Evolutionary conservation across 208 protist species (phyloP).

Genomic region (Naegleria lovaniensis): DNA sequence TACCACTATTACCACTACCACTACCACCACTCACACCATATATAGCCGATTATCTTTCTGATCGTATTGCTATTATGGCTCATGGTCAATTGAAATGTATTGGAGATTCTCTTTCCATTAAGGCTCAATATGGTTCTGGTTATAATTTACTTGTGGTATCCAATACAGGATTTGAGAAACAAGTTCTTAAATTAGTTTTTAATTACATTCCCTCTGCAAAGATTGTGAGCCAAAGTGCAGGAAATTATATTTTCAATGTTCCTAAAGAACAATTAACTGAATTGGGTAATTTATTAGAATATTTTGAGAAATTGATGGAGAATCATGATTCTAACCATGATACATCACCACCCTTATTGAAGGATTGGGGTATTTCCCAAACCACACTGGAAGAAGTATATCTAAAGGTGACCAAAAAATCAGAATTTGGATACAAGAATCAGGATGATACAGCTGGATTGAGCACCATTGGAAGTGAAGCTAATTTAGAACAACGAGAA

Average conservation of each 20-base stretch:
- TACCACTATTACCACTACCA: too few species aligned
- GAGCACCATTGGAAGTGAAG: too few species aligned
- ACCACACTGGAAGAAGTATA: conserved; percentile 37
- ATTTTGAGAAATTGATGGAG: neutral
- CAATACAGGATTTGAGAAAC: neutral
- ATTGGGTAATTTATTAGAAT: neutral
- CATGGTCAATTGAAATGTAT: conserved; percentile 24
- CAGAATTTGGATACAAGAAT: neutral
- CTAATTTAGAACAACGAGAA: too few species aligned
- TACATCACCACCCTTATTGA: neutral
- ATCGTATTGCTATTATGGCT: conserved; percentile 36
- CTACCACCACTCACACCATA: conserved; percentile 45
- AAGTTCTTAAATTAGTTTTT: neutral
- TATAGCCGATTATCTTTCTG: conserved; percentile 37
- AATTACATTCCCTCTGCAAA: neutral
- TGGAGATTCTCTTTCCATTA: neutral
- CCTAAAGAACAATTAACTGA: neutral
- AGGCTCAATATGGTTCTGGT: conserved; percentile 9
- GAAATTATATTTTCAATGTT: neutral
- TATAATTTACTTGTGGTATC: neutral
- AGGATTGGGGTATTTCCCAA: conserved; percentile 26
- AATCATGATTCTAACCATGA: neutral
- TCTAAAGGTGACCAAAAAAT: neutral
- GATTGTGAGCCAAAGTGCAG: neutral
- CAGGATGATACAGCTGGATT: too few species aligned